Evolutionary conservation across 805 yeast genomes (phyloP), one percentile per base, ranked within the genome.

Genomic region (Tetrapisispora taiwanensis): DNA sequence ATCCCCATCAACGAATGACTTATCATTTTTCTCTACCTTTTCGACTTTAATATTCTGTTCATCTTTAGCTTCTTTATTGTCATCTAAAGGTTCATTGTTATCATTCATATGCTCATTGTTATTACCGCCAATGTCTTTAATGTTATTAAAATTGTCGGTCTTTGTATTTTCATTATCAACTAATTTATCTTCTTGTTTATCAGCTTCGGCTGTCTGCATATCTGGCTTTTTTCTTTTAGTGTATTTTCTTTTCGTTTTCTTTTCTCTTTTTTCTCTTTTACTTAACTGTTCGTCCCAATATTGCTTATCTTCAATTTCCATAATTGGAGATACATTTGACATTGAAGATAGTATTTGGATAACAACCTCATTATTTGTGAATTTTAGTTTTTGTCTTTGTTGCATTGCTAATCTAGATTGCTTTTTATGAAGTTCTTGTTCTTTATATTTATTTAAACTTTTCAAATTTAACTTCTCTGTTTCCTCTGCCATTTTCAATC

Each of bases 361-460:
- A 3, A 63, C 49, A 5, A 50, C 34, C 34, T 63, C 67, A 24
- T 55, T 78, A 43, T 83, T 73, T 3, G 68, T 68, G 52, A 92
- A 63, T 53, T 76, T 78, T 35, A 68, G 69, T 49, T 89, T 75
- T 53, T 73, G 77, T 56, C 81, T 81, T 46, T 78, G 70, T 60
- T 84, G 76, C 47, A 84, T 65, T 37, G 82, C 86, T 45, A 89
- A 69, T 56, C 89, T 90, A 43, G 74, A 75, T 59, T 81, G 80
- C 59, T 86, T 87, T 54, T 86, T 81, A 39, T 78, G 80, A 35
- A 82, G 68, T 59, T 92, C 98, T 57, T 85, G 90, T 54, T 89
- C 94, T 53, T 81, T 77, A 58, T 84, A 92, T 54, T 75, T 71
- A 49, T 83, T 78, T 51, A 92, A 68, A 3, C 96, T 83, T 24